Conservation (phyloP, 805 yeast genomes). For the Saitoella complicata region DNA sequence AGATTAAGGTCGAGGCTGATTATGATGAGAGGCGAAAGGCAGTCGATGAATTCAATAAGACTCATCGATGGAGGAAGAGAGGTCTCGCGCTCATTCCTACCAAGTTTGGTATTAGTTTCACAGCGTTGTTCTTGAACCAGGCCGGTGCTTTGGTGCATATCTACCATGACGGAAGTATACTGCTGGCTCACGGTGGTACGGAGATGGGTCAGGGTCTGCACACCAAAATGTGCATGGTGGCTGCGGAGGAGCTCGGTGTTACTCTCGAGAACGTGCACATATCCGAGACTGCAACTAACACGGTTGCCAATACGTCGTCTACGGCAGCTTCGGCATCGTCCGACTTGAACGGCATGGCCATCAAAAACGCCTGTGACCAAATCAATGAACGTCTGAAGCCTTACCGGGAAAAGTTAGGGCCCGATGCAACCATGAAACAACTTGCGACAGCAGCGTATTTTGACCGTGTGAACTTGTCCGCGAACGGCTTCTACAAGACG, state of each 20-base stretch:
- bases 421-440: conserved; percentile 26
- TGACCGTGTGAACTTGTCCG: conserved; percentile 31
- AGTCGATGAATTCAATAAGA: conserved; percentile 26
- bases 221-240: conserved; percentile 34
- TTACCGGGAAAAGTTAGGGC: conserved; percentile 23
- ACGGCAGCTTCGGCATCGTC: conserved; percentile 36
- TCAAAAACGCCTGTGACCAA: conserved; percentile 32
- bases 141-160: conserved; percentile 34
- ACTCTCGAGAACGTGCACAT: conserved; percentile 28
- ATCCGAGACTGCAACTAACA: conserved; percentile 32
- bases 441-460: conserved; percentile 28
- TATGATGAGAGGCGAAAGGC: conserved; percentile 23
- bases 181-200: conserved; percentile 33
- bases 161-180: conserved; percentile 31
- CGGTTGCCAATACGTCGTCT: conserved; percentile 33
- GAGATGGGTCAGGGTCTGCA: conserved; percentile 36
- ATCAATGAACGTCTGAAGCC: conserved; percentile 28
- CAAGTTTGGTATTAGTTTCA: conserved; percentile 32
- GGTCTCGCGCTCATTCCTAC: conserved; percentile 34
- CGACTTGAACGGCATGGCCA: conserved; percentile 34
- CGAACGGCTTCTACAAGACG: conserved; percentile 35
- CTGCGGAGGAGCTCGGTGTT: conserved; percentile 28
- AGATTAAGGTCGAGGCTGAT: conserved; percentile 23
- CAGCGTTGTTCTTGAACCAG: conserved; percentile 30
- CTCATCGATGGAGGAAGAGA: conserved; percentile 30